Evolutionary conservation across 2,329 filamentous ascomycete genomes (phyloP), one percentile per base, ranked within the genome.

Genomic region (Cladosporium sp.): DNA sequence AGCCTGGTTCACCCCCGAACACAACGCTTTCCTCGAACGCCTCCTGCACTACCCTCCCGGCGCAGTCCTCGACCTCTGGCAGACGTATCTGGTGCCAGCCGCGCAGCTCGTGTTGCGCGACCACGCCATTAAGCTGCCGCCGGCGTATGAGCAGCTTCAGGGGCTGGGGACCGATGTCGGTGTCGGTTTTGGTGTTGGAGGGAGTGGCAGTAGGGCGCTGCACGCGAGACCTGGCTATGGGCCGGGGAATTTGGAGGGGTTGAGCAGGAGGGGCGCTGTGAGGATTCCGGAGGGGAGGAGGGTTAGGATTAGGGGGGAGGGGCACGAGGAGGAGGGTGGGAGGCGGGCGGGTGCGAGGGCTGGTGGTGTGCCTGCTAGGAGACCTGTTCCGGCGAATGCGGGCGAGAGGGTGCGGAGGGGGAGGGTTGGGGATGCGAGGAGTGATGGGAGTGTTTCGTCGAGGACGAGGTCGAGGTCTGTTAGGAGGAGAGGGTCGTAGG

Each of bases 391-490:
- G 25, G 49, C 49, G 18, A 5, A 25, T 53, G 49, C 16, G 23
- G 30, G 53, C 30, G 53, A 34, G 28, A 56, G 53, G 30, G 53
- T 56, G 53, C 26, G n/a, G 53, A 56, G 53, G n/a, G 53, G 30
- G n/a, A 56, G 53, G 30, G 53, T 56, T 36, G 53, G 32, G 13
- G 32, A 57, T 23, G 32, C 21, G 32, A 57, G 54, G 48, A n/a
- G 14, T 6, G 32, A 57, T 13, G 54, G 30, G 54, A 57, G 30
- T n/a, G 51, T 54, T n/a, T 32, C 26, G 39, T 57, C 54, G 54
- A 57, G 54, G 54, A 57, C 54, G 28, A 57, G 54, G 54, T 36
- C 54, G 54, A 57, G 54, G n/a, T 57, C 32, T n/a, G 26, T 30
- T 21, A 34, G 30, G n/a, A 25, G 25, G 26, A n/a, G 53, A 28